These are phyloP conservation scores for Kalanchoe fedtschenkoi DNA, from an alignment of 164 flowering plant genomes.

Conservation along the genomic window DNA sequence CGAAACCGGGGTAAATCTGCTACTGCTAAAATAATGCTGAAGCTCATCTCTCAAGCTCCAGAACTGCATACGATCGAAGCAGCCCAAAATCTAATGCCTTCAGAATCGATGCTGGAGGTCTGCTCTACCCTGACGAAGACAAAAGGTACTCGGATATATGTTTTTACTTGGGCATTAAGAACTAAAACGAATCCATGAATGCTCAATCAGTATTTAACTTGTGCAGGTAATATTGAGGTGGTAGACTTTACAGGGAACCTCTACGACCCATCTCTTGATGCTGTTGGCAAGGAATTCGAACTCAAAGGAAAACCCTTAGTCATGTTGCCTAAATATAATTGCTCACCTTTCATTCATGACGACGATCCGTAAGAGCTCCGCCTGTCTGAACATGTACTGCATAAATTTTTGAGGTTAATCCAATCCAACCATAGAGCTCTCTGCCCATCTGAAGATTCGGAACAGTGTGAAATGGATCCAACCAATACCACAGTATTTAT, in stretches of 20 bases:
- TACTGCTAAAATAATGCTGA: background rate
- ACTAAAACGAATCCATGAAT: background rate
- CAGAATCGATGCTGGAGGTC: background rate
- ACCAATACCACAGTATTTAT: too few relatives aligned
- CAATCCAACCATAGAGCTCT: too few relatives aligned
- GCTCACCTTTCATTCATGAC: background rate
- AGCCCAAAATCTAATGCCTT: conserved; percentile 1
- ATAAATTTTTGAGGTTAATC: too few relatives aligned
- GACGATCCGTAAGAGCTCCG: background rate
- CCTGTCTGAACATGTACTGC: too few relatives aligned
- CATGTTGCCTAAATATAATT: background rate
- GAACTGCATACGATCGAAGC: background rate
- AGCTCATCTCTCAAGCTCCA: background rate
- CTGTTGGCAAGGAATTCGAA: background rate
- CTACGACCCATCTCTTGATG: background rate
- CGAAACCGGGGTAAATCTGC: conserved; percentile 4
- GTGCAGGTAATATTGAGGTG: background rate
- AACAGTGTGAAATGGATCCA: too few relatives aligned
- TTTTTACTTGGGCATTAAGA: too few relatives aligned
- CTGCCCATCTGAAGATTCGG: too few relatives aligned
- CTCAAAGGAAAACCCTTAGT: background rate
- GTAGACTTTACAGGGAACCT: background rate
- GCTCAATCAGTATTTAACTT: background rate
- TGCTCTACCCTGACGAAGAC: background rate
- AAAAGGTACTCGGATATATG: too few relatives aligned